phyloP scores from a whole-genome alignment of 345 rosid genomes.

The Gynandropsis gynandra region DNA sequence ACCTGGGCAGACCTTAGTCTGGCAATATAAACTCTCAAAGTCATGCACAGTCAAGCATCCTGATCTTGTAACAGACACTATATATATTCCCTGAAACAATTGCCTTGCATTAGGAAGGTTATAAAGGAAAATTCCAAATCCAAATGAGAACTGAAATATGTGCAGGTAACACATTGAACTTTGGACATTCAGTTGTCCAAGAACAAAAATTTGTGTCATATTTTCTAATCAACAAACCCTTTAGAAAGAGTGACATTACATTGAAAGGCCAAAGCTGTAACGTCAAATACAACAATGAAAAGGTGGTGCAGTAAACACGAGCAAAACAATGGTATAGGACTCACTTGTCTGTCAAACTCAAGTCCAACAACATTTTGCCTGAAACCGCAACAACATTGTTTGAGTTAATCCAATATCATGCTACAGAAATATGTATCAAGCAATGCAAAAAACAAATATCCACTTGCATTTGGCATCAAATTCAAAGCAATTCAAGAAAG shows the following conservation, averaged over 20 bases:
- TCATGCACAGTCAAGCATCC: conserved; percentile 89
- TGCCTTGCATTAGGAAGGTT: neutral
- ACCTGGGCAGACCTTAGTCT: conserved; percentile 30
- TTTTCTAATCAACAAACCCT: no score
- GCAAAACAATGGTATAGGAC: neutral
- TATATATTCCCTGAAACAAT: conserved; percentile 64
- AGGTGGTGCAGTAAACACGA: neutral
- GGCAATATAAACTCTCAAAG: conserved; percentile 71
- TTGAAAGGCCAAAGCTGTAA: neutral
- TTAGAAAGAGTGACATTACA: conserved; percentile 3
- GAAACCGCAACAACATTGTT: conserved; percentile 9
- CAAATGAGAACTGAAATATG: neutral
- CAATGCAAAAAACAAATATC: neutral
- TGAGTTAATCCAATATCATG: neutral
- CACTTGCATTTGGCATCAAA: neutral
- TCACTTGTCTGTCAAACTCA: conserved; percentile 80
- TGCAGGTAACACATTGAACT: neutral
- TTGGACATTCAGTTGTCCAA: neutral
- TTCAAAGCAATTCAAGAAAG: neutral
- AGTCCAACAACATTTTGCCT: conserved; percentile 62
- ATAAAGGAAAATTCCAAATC: neutral
- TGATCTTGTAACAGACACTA: conserved; percentile 67
- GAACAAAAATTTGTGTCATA: neutral
- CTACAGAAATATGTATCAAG: neutral
- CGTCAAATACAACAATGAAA: no score